Evolutionary conservation across 805 yeast species (phyloP).

Genomic region (Hanseniaspora lindneri): DNA sequence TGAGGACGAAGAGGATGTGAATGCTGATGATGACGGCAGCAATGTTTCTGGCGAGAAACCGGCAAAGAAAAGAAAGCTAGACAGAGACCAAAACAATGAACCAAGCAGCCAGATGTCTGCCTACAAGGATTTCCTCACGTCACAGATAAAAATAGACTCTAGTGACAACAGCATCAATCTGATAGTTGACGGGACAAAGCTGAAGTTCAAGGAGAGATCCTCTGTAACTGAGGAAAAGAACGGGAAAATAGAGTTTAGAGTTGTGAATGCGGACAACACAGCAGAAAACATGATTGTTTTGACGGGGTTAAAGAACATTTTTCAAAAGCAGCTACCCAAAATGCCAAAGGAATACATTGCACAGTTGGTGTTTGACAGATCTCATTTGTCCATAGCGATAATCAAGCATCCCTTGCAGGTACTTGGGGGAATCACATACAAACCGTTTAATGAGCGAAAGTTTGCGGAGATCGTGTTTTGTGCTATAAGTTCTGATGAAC

Average conservation of each 20-base stretch:
- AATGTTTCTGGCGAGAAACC: no score
- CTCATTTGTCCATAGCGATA: slow-evolving; percentile 92
- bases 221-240: slow-evolving; percentile 89
- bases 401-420: slow-evolving; percentile 87
- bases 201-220: slow-evolving; percentile 82
- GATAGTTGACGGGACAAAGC: slow-evolving; percentile 57
- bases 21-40: slow-evolving; percentile 16
- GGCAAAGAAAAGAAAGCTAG: slow-evolving; percentile 13
- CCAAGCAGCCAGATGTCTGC: slow-evolving; percentile 21
- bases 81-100: slow-evolving; percentile 15
- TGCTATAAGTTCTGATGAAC: slow-evolving; percentile 95
- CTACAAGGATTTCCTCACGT: slow-evolving; percentile 19
- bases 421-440: slow-evolving; percentile 93
- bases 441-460: slow-evolving; percentile 80
- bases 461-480: slow-evolving; percentile 98
- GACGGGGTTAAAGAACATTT: slow-evolving; percentile 90
- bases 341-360: slow-evolving; percentile 98
- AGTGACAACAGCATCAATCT: slow-evolving; percentile 33
- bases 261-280: slow-evolving; percentile 87
- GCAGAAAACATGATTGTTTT: slow-evolving; percentile 79
- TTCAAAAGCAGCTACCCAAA: slow-evolving; percentile 93
- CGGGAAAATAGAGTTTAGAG: slow-evolving; percentile 87
- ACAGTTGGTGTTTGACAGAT: slow-evolving; percentile 82
- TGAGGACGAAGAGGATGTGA: slow-evolving; percentile 17
- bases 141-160: slow-evolving; percentile 28